phyloP scores from a whole-genome alignment of 2,329 filamentous ascomycete species.

The Paecilomyces variotii region DNA sequence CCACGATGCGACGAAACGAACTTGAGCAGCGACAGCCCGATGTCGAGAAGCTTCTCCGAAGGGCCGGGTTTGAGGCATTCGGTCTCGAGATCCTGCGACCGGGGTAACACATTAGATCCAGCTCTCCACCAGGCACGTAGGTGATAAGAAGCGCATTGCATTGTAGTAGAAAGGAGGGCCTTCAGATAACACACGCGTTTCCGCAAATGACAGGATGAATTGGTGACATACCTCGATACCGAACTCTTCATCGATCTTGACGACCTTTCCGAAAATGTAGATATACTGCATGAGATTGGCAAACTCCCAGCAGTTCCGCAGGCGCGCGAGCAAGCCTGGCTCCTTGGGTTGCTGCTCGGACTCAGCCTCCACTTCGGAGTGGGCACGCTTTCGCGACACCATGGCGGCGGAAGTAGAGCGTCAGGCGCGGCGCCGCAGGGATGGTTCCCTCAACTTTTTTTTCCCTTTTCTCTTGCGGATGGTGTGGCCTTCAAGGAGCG shows the following conservation, averaged over 20 bases:
- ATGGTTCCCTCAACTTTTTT: not conserved
- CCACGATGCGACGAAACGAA: slow-evolving; percentile 90
- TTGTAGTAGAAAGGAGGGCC: not conserved
- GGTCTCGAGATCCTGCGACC: slow-evolving; percentile 67
- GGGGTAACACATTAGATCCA: not conserved
- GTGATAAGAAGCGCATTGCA: not conserved
- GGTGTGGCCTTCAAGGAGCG: not conserved
- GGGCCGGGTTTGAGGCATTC: slow-evolving; percentile 73
- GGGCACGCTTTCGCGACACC: slow-evolving; percentile 48
- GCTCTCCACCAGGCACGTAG: not conserved
- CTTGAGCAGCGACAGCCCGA: slow-evolving; percentile 82
- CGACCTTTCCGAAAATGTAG: slow-evolving; percentile 75
- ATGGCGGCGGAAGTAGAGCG: slow-evolving; percentile 33
- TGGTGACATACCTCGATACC: slow-evolving; percentile 69
- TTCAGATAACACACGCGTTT: not conserved
- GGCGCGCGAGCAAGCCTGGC: slow-evolving; percentile 49
- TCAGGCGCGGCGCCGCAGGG: slow-evolving; percentile 17
- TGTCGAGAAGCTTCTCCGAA: slow-evolving; percentile 66
- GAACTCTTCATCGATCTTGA: slow-evolving; percentile 83
- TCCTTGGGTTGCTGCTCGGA: slow-evolving; percentile 33
- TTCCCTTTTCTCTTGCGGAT: not conserved
- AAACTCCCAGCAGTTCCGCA: slow-evolving; percentile 94
- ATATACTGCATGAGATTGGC: slow-evolving; percentile 92
- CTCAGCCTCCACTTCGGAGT: slow-evolving; percentile 48
- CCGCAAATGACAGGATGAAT: slow-evolving; percentile 8